Conservation (phyloP, 148 eudicot species). For the Gaultheria prostrata region DNA sequence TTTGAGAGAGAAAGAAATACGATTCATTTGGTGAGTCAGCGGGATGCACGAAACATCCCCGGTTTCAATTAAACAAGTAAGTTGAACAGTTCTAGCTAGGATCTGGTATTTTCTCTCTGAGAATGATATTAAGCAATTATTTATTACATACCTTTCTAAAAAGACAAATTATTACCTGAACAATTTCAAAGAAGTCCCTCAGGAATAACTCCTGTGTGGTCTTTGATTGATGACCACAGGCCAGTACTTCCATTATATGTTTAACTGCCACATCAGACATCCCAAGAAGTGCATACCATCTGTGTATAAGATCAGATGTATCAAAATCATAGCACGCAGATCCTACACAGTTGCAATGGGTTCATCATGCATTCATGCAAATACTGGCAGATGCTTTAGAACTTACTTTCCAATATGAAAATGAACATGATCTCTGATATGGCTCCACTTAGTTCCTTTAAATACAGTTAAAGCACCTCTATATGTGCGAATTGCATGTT, state of each 20-base stretch:
- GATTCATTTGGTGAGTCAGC: not conserved
- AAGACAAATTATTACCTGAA: conserved; percentile 50
- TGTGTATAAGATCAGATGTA: conserved; percentile 21
- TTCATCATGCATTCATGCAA: conserved; percentile 1
- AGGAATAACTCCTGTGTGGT: conserved; percentile 86
- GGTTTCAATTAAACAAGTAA: not conserved
- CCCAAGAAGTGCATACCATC: conserved; percentile 96
- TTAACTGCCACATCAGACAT: conserved; percentile 78
- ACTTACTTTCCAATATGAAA: conserved; percentile 92
- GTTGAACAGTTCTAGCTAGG: not conserved
- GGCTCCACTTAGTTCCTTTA: conserved; percentile 79
- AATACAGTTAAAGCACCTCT: conserved; percentile 85
- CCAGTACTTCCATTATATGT: conserved; percentile 77
- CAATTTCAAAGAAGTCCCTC: conserved; percentile 71
- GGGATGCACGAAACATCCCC: not conserved
- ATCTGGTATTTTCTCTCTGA: not conserved
- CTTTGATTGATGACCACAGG: conserved; percentile 89
- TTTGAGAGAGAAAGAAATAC: not conserved
- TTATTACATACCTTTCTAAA: conserved; percentile 40
- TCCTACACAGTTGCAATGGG: conserved; percentile 1
- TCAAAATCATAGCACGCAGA: conserved; percentile 1
- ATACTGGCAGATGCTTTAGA: conserved; percentile 16
- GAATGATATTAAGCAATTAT: not conserved
- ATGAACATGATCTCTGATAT: conserved; percentile 85
- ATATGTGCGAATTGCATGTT: conserved; percentile 90